Evolutionary conservation across 192 early-diverging fungal species (phyloP).

Genomic region (Rhizoclosmatium globosum): DNA sequence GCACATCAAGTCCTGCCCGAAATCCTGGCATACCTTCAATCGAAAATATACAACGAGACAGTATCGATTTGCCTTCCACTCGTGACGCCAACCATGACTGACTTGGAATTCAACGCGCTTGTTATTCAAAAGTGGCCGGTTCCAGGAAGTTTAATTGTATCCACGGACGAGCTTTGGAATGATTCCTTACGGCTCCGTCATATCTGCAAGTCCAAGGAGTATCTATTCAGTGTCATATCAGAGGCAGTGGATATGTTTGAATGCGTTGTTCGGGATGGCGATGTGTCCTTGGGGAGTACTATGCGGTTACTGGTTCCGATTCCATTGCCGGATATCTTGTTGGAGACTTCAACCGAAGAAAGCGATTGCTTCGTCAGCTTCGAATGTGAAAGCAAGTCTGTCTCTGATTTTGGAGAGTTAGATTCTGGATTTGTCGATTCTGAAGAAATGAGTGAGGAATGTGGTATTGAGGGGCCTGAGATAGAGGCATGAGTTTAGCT

Average conservation of each 20-base stretch:
- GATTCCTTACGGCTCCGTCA: constrained; percentile 43
- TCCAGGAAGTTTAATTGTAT: neutral
- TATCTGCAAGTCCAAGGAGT: constrained; percentile 40
- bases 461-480: too few relatives aligned
- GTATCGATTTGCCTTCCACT: neutral
- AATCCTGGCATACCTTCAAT: constrained; percentile 3
- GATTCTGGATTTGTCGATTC: too few relatives aligned
- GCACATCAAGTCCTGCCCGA: constrained; percentile 33
- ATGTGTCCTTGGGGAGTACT: too few relatives aligned
- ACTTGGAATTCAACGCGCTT: constrained; percentile 1
- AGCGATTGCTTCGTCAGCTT: too few relatives aligned
- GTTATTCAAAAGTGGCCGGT: neutral
- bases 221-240: neutral
- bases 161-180: neutral
- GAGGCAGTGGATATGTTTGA: neutral
- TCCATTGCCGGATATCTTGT: too few relatives aligned
- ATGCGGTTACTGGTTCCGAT: too few relatives aligned
- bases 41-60: constrained; percentile 31
- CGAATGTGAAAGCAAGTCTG: too few relatives aligned
- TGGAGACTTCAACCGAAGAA: too few relatives aligned
- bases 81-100: constrained; percentile 21
- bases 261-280: neutral
- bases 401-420: too few relatives aligned
- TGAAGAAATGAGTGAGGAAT: too few relatives aligned
- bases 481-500: too few relatives aligned